Percentiles rank a stretch among this genome's conserved stretches.
Conservation (phyloP, 768 basidiomycete species). For the Vararia minispora region DNA sequence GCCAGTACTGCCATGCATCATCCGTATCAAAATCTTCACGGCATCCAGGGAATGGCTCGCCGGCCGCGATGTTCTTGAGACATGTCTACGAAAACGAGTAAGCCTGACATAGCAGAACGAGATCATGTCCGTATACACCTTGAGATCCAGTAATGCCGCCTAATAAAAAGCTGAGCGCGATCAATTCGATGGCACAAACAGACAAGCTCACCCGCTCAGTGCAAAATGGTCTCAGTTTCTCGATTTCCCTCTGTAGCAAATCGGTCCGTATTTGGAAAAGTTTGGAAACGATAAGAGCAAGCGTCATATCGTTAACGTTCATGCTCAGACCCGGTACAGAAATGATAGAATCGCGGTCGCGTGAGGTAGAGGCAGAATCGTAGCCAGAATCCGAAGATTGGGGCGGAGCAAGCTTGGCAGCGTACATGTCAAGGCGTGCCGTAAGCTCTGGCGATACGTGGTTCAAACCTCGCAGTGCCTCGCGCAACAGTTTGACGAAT, state of each 20-base stretch:
- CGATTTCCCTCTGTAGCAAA: constrained; percentile 64
- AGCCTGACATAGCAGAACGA: constrained; percentile 4
- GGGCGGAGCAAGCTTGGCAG: constrained; percentile 64
- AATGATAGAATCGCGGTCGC: constrained; percentile 41
- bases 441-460: constrained; percentile 80
- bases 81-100: constrained; percentile 46
- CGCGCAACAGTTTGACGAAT: constrained; percentile 79
- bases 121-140: constrained; percentile 34
- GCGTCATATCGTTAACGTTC: constrained; percentile 63
- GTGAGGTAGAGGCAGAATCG: constrained; percentile 48
- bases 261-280: constrained; percentile 67
- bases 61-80: constrained; percentile 83
- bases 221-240: constrained; percentile 48
- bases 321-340: constrained; percentile 25
- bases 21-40: constrained; percentile 81
- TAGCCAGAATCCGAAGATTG: constrained; percentile 55
- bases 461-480: constrained; percentile 59
- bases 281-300: constrained; percentile 56
- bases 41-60: constrained; percentile 72
- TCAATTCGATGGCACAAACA: constrained; percentile 1
- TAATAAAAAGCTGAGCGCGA: constrained; percentile 19
- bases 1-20: constrained; percentile 78
- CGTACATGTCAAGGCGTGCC: constrained; percentile 74
- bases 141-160: constrained; percentile 82
- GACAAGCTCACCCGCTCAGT: constrained; percentile 55